A percentile compares a stretch with the other conserved stretches of the same genome.
Conservation (phyloP, 2,329 filamentous ascomycete species). For the Talaromyces rugulosus region DNA sequence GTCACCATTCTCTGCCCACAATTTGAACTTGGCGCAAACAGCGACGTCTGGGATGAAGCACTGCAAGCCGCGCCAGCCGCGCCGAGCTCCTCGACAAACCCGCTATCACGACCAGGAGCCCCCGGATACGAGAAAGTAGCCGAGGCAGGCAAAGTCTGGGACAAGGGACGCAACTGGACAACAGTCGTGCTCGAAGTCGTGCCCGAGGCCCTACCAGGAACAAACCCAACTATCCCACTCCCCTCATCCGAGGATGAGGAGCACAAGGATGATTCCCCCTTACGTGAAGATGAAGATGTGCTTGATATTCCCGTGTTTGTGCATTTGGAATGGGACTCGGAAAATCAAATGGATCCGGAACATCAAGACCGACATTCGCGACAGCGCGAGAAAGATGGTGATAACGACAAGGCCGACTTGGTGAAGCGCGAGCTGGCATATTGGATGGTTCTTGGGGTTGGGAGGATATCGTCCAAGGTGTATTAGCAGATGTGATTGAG, state of each 20-base stretch:
- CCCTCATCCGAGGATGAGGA: constrained; percentile 24
- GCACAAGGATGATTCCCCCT: constrained; percentile 20
- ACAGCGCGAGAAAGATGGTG: constrained; percentile 1
- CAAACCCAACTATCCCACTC: constrained; percentile 9
- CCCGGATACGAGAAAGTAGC: constrained; percentile 51
- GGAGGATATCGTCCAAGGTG: constrained; percentile 59
- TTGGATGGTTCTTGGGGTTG: constrained; percentile 89
- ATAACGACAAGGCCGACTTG: constrained; percentile 52
- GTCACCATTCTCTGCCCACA: constrained; percentile 92
- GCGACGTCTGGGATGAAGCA: constrained; percentile 90
- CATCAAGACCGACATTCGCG: constrained; percentile 4
- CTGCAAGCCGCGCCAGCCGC: constrained; percentile 51
- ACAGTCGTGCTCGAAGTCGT: constrained; percentile 90
- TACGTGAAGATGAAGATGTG: constrained; percentile 56
- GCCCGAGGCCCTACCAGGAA: constrained; percentile 46
- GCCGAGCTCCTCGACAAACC: constrained; percentile 33
- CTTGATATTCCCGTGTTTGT: constrained; percentile 95
- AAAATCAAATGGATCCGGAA: constrained; percentile 40
- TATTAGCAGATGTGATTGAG: neutral
- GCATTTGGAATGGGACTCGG: constrained; percentile 80
- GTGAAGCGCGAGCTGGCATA: constrained; percentile 88
- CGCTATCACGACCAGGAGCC: constrained; percentile 25
- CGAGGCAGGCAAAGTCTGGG: constrained; percentile 95
- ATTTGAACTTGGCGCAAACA: constrained; percentile 91
- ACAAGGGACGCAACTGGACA: constrained; percentile 89